A percentile compares a stretch with the other conserved stretches of the same genome.
phyloP scores from a whole-genome alignment of 2,329 filamentous ascomycete genomes.

The Paecilomyces dactylethromorphus region DNA sequence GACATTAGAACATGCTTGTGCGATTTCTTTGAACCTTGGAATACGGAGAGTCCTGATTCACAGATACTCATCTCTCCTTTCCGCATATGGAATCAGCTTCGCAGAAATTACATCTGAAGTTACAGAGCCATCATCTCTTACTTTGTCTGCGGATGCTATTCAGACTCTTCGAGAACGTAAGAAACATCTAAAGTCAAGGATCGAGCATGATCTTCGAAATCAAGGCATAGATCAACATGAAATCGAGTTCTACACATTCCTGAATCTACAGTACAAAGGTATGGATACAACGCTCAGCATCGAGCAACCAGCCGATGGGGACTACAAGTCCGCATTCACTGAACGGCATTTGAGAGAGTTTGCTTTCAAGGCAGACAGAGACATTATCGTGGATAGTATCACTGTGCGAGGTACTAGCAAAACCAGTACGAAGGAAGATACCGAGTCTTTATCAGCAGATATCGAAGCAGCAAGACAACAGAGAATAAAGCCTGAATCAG shows the following conservation, averaged over 20 bases:
- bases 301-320: conserved; percentile 59
- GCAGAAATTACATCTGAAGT: conserved; percentile 83
- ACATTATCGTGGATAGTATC: conserved; percentile 81
- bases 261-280: conserved; percentile 83
- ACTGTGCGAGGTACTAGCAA: conserved; percentile 79
- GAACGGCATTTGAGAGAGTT: conserved; percentile 83
- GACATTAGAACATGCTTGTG: conserved; percentile 64
- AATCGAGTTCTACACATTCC: conserved; percentile 77
- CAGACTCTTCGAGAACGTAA: conserved; percentile 1
- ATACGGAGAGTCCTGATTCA: conserved; percentile 78
- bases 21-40: conserved; percentile 74
- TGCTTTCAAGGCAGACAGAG: conserved; percentile 73
- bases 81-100: conserved; percentile 87
- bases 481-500: conserved; percentile 57
- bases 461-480: conserved; percentile 47
- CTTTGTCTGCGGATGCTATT: conserved; percentile 16
- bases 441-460: conserved; percentile 69
- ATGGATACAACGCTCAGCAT: conserved; percentile 89
- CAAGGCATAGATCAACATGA: conserved; percentile 70
- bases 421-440: conserved; percentile 67
- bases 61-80: conserved; percentile 79
- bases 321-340: conserved; percentile 73
- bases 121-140: conserved; percentile 51
- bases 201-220: conserved; percentile 61
- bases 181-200: conserved; percentile 54